Base-by-base conservation (phyloP, 805 yeast species). In the Myxozyma mucilagina region DNA sequence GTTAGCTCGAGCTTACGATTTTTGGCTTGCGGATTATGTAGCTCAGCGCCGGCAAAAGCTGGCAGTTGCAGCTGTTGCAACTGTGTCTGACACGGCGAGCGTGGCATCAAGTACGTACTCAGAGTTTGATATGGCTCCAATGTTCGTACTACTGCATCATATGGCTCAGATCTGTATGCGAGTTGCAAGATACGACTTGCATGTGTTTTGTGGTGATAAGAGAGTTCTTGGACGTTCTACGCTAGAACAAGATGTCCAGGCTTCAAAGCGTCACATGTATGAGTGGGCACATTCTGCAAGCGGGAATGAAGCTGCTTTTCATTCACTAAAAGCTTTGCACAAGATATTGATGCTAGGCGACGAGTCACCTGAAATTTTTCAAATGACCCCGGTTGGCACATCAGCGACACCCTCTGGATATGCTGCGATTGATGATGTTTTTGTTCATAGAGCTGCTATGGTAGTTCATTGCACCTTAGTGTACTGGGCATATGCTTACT, bases 161-260 rank as follows among this genome's bases (percentile, higher is more conserved):
- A 41, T 61, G 41, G 59, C 57, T 3, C 61, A 61, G n/a, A 45
- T 61, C 13, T 44, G 55, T 5, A 49, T 89, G 70, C 83, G 88
- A 57, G 80, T 87, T 32, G 85, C 87, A 53, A 90, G 88, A 65
- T 86, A 87, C 71, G 96, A 90, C 72, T 83, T 88, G 64, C 87
- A 87, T 53, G 85, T 88, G 7, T 86, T 79, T 73, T 86, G 92
- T 1, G 96, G 96, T 0, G 88, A 90, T 7, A 92, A 92, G 0
- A 83, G 87, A 74, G 81, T 91, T 68, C 86, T 87, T 85, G 87
- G 83, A 68, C 89, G 85, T 36, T 76, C 76, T 45, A 84, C 87
- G 8, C 81, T 82, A 4, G 74, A 75, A 14, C 70, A 75, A 0
- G 86, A 83, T 59, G 79, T 82, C 64, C 78, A 79, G 29, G 74